Evolutionary conservation across 139 green algal species (phyloP), one percentile per base, ranked within the genome.

Genomic region (Ettlia oleoabundans): DNA sequence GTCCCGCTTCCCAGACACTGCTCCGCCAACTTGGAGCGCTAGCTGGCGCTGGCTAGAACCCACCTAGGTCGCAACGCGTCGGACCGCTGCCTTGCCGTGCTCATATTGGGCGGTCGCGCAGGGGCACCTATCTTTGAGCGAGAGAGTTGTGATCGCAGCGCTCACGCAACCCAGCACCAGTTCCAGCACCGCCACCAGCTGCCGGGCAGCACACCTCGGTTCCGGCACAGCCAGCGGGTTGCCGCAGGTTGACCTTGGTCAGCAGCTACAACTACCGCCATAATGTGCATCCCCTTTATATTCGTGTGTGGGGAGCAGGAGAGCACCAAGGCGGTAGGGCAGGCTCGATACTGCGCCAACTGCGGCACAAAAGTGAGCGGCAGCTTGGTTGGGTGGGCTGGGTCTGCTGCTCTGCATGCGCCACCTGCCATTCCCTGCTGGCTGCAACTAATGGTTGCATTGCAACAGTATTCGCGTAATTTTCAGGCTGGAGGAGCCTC

Each of bases 261-360:
- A 58, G 13, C 15, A 58, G 47, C 47, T 58, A 15, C 47, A 58
- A 58, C 15, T 15, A 58, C 47, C 13, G 15, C 47, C n/a, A 80
- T 52, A 28, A 52, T 37, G n/a, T 76, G 30, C 73, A 68, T 52
- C 1, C 73, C 73, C 35, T 69, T 22, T n/a, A 26, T 82, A 5
- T 82, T 82, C 37, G 76, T 82, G 30, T 82, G 76, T 19, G 76
- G 76, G 38, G 76, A 82, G 9, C 22, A 47, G 28, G 61, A 82
- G 76, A 41, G 21, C 1, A 47, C 42, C 4, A 72, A 42, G 40
- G 2, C 22, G 10, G 40, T 82, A 21, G 30, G 41, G 0, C 40
- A 82, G 41, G 61, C 76, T 1, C 61, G 76, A 21, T 82, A 37
- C 76, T 82, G 76, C 32, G 76, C 76, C 21, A 82, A 82, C 30